Evolutionary conservation across 2,329 filamentous ascomycete genomes (phyloP).

Genomic region (Xylariomycetidae sp.): DNA sequence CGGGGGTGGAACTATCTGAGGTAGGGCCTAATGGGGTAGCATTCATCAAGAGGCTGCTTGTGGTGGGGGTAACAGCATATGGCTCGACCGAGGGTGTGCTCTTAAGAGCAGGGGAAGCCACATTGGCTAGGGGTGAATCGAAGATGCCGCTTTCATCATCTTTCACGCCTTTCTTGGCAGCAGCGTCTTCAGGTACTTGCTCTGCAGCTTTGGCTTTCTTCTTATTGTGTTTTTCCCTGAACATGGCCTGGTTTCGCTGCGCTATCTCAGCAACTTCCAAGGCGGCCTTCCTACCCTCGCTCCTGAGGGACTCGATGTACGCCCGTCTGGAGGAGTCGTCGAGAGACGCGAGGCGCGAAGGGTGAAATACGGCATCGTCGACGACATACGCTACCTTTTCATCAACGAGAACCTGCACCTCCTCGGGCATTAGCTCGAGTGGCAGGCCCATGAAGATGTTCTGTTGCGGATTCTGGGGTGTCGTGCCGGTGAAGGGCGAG

Average conservation of each 20-base stretch:
- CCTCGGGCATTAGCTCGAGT: slow-evolving; percentile 85
- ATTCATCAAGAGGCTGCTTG: slow-evolving; percentile 23
- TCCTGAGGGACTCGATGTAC: slow-evolving; percentile 57
- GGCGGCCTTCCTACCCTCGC: slow-evolving; percentile 30
- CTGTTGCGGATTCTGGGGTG: slow-evolving; percentile 90
- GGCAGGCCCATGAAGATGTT: slow-evolving; percentile 90
- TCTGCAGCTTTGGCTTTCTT: slow-evolving; percentile 4
- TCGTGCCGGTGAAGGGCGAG: slow-evolving; percentile 78
- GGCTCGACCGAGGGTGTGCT: slow-evolving; percentile 6
- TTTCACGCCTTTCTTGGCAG: neutral
- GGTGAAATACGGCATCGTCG: slow-evolving; percentile 72
- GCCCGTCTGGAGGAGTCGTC: slow-evolving; percentile 52
- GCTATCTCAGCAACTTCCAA: no score
- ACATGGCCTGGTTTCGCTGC: slow-evolving; percentile 5
- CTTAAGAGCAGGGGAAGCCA: slow-evolving; percentile 1
- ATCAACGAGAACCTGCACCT: slow-evolving; percentile 76
- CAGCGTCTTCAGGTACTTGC: neutral
- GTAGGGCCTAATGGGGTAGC: neutral
- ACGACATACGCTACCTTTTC: slow-evolving; percentile 73
- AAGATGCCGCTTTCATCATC: no score
- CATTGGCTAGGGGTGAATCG: slow-evolving; percentile 1
- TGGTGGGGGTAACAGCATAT: slow-evolving; percentile 33
- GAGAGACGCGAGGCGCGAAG: slow-evolving; percentile 55
- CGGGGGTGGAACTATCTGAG: neutral
- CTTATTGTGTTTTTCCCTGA: slow-evolving; percentile 7